Percentiles rank a stretch among this genome's conserved stretches.
phyloP scores from a whole-genome alignment of 106 monocot species.

The Platanthera guangdongensis region DNA sequence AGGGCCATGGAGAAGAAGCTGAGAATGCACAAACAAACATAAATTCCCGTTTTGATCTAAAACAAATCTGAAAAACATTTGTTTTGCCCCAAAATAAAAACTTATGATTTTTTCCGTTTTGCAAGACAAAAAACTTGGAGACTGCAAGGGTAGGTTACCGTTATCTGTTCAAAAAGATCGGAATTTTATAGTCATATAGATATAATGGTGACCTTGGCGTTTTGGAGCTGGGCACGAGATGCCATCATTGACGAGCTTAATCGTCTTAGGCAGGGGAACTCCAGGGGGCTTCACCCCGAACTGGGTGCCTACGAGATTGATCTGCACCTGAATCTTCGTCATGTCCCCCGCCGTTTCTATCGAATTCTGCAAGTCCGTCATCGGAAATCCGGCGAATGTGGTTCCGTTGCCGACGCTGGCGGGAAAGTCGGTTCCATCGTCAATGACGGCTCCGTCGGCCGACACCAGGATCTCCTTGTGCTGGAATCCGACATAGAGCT shows the following conservation, averaged over 20 bases:
- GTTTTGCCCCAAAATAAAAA: no score
- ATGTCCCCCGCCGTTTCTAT: slow-evolving; percentile 89
- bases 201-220: no score
- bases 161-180: no score
- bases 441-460: slow-evolving; percentile 51
- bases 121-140: no score
- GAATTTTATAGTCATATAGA: no score
- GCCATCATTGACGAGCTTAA: slow-evolving; percentile 57
- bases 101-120: no score
- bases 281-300: slow-evolving; percentile 72
- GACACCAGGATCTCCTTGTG: slow-evolving; percentile 84
- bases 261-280: slow-evolving; percentile 70
- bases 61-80: no score
- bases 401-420: slow-evolving; percentile 59
- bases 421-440: slow-evolving; percentile 61
- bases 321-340: slow-evolving; percentile 46
- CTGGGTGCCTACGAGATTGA: slow-evolving; percentile 68
- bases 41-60: no score
- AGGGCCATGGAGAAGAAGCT: no score
- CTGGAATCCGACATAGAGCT: slow-evolving; percentile 81
- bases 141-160: no score
- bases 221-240: slow-evolving; percentile 52
- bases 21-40: no score
- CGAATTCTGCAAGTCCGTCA: slow-evolving; percentile 58
- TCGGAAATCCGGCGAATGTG: slow-evolving; percentile 60